Conservation (phyloP, 768 basidiomycete species). For the Phlegmacium glaucopus region DNA sequence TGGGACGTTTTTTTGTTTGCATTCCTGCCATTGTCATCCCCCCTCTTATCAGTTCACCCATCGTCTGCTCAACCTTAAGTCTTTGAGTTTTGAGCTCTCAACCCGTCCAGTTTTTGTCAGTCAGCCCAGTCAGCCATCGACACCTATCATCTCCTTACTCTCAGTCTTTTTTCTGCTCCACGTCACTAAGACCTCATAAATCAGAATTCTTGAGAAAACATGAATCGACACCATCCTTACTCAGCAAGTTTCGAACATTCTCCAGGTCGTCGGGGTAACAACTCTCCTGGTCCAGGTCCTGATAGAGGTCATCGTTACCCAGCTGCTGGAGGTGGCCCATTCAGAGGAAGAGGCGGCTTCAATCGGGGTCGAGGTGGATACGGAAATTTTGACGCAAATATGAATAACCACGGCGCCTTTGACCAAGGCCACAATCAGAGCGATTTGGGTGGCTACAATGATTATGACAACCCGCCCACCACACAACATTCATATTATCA, state of each 20-base stretch:
- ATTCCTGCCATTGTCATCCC: slow-evolving; percentile 13
- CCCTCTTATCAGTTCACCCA: slow-evolving; percentile 14
- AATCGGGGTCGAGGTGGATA: slow-evolving; percentile 53
- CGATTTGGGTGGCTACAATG: slow-evolving; percentile 65
- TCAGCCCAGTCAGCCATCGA: slow-evolving; percentile 5
- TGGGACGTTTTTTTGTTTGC: slow-evolving; percentile 13
- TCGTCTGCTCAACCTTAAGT: slow-evolving; percentile 16
- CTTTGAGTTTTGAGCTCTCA: slow-evolving; percentile 29
- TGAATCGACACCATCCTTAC: slow-evolving; percentile 93
- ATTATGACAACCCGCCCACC: slow-evolving; percentile 54
- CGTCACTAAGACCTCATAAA: slow-evolving; percentile 30
- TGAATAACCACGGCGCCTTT: slow-evolving; percentile 52
- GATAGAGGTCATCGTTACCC: slow-evolving; percentile 65
- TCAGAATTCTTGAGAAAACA: slow-evolving; percentile 33
- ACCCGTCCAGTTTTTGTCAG: slow-evolving; percentile 20
- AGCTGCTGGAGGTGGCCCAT: slow-evolving; percentile 53
- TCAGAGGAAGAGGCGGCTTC: slow-evolving; percentile 44
- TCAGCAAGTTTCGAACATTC: slow-evolving; percentile 59
- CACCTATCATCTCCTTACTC: slow-evolving; percentile 3
- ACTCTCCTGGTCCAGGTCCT: slow-evolving; percentile 63
- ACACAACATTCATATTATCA: slow-evolving; percentile 68
- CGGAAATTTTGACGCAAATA: slow-evolving; percentile 51
- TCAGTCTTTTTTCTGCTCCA: slow-evolving; percentile 21
- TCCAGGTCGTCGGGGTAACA: slow-evolving; percentile 59
- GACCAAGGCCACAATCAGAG: slow-evolving; percentile 63